A percentile compares a stretch with the other conserved stretches of the same genome.
Evolutionary conservation across 2,329 filamentous ascomycete species (phyloP).

Genomic region (Esteya vermicola): DNA sequence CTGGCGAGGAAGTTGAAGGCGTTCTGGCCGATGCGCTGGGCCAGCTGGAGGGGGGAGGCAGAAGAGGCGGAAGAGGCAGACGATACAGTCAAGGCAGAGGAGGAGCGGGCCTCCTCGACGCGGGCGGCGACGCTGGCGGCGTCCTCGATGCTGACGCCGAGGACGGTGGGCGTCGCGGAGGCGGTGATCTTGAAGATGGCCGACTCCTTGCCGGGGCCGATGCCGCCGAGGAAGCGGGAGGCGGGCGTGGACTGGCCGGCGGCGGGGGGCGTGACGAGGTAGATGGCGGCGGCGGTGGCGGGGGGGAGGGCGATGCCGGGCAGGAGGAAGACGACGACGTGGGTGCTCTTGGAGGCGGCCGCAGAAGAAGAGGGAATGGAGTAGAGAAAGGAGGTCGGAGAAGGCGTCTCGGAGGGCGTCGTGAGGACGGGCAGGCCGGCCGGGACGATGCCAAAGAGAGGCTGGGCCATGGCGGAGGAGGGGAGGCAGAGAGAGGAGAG

Average conservation of each 20-base stretch:
- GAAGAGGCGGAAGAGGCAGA: slow-evolving; percentile 7
- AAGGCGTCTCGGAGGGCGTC: slow-evolving; percentile 35
- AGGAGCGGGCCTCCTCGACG: slow-evolving; percentile 41
- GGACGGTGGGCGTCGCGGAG: slow-evolving; percentile 25
- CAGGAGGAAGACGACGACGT: slow-evolving; percentile 80
- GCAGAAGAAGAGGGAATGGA: slow-evolving; percentile 25
- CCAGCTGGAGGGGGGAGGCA: slow-evolving; percentile 54
- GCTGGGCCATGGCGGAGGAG: slow-evolving; percentile 24
- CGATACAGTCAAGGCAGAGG: not conserved
- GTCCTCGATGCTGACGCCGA: slow-evolving; percentile 75
- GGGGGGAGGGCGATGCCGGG: slow-evolving; percentile 61
- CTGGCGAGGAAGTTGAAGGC: slow-evolving; percentile 93
- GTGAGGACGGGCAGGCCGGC: slow-evolving; percentile 44
- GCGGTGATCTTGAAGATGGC: slow-evolving; percentile 66
- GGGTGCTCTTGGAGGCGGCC: slow-evolving; percentile 51
- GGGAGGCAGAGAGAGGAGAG: not conserved
- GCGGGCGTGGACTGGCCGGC: slow-evolving; percentile 23
- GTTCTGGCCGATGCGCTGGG: slow-evolving; percentile 89
- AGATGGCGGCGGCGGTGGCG: slow-evolving; percentile 75
- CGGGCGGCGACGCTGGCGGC: slow-evolving; percentile 56
- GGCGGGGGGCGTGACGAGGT: slow-evolving; percentile 46
- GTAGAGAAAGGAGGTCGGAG: slow-evolving; percentile 42
- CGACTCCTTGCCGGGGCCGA: slow-evolving; percentile 81
- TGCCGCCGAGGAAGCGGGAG: slow-evolving; percentile 62
- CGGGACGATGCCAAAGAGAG: slow-evolving; percentile 45